These are phyloP conservation scores for Penicillium decumbens DNA, from an alignment of 2,329 filamentous ascomycete species.

Conservation along the genomic window DNA sequence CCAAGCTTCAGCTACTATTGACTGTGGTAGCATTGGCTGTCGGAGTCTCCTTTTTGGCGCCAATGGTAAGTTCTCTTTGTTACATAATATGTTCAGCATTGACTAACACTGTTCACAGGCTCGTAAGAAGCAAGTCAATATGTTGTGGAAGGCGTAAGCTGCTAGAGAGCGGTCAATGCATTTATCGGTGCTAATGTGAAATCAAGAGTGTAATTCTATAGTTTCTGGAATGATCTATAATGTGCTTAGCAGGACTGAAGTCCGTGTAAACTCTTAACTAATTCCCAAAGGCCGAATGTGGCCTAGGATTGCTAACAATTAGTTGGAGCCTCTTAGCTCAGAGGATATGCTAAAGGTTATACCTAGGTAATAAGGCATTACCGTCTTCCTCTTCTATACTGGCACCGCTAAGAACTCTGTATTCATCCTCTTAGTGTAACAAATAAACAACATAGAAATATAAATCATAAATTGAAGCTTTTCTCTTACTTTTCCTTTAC, in stretches of 20 bases:
- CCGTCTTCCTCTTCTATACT: too few relatives aligned
- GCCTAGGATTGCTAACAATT: too few relatives aligned
- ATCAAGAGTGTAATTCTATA: slow-evolving; percentile 15
- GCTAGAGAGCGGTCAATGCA: slow-evolving; percentile 5
- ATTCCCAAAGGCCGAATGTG: too few relatives aligned
- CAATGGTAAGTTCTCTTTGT: slow-evolving; percentile 63
- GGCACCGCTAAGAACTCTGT: too few relatives aligned
- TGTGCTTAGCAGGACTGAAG: neutral
- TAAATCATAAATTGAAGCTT: too few relatives aligned
- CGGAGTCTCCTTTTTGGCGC: slow-evolving; percentile 73
- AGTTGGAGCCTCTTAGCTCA: too few relatives aligned
- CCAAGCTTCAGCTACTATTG: slow-evolving; percentile 75
- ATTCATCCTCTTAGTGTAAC: too few relatives aligned
- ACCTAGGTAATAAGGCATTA: too few relatives aligned
- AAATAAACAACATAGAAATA: too few relatives aligned
- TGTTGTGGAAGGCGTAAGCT: slow-evolving; percentile 18
- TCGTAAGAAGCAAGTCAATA: slow-evolving; percentile 24
- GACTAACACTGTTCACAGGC: slow-evolving; percentile 14
- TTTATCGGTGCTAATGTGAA: slow-evolving; percentile 2
- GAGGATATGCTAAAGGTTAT: too few relatives aligned
- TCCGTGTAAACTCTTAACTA: too few relatives aligned
- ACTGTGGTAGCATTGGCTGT: slow-evolving; percentile 76
- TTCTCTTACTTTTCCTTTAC: too few relatives aligned
- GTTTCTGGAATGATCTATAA: neutral
- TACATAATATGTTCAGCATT: neutral